A percentile compares a stretch with the other conserved stretches of the same genome.
These are phyloP conservation scores for Russula sp. DNA, from an alignment of 768 basidiomycete genomes.

Conservation along the genomic window DNA sequence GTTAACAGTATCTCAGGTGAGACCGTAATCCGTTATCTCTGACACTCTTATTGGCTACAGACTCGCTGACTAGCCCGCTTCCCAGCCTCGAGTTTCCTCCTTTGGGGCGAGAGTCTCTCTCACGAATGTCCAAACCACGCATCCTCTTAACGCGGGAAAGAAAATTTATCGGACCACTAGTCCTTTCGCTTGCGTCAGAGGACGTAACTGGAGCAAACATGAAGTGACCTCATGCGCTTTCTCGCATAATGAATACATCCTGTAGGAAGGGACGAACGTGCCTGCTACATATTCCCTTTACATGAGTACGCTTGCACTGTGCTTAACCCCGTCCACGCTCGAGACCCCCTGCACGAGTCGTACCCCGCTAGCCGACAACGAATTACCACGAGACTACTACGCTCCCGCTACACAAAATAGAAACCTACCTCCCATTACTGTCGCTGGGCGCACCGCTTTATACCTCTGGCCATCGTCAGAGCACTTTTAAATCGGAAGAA, in stretches of 20 bases:
- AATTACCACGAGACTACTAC: conserved; percentile 15
- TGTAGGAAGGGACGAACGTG: conserved; percentile 1
- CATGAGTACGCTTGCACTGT: neutral
- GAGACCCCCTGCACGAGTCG: conserved; percentile 2
- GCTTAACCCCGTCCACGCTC: conserved; percentile 6
- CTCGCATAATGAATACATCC: neutral
- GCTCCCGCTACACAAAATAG: neutral
- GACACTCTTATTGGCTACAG: conserved; percentile 1
- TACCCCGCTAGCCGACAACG: conserved; percentile 1
- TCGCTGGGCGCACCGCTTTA: neutral
- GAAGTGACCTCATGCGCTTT: conserved; percentile 19
- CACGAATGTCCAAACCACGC: conserved; percentile 1
- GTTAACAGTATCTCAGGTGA: neutral
- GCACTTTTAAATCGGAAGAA: neutral
- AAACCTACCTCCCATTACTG: neutral
- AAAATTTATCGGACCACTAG: neutral
- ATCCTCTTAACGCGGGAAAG: conserved; percentile 6
- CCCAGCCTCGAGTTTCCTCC: conserved; percentile 2
- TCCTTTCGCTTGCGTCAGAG: conserved; percentile 19
- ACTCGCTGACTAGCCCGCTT: neutral
- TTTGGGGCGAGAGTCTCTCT: neutral
- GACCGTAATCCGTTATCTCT: neutral
- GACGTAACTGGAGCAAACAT: conserved; percentile 20
- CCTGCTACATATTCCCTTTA: conserved; percentile 12
- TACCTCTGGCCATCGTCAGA: neutral